Evolutionary conservation across 805 yeast genomes (phyloP).

Genomic region (Saccharomycopsis fibuligera): DNA sequence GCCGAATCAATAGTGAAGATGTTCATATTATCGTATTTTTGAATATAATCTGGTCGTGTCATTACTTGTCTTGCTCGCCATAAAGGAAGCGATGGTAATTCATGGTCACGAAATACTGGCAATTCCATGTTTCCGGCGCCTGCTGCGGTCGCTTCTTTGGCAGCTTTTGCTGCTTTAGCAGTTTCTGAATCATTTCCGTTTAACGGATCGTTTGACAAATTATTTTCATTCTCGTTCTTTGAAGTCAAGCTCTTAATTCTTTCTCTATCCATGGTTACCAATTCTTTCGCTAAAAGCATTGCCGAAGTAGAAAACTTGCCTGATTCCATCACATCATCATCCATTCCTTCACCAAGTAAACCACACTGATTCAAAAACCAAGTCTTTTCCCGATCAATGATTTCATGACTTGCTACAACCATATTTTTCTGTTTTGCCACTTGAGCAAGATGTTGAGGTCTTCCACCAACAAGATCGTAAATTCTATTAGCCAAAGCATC

Average conservation of each 20-base stretch:
- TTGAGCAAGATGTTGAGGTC: conserved; percentile 75
- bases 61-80: conserved; percentile 82
- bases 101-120: conserved; percentile 34
- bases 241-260: conserved; percentile 22
- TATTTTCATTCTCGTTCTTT: background rate
- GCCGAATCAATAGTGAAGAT: conserved; percentile 73
- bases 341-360: conserved; percentile 69
- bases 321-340: conserved; percentile 81
- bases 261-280: conserved; percentile 60
- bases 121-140: background rate
- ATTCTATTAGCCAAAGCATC: conserved; percentile 43
- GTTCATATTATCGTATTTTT: conserved; percentile 65
- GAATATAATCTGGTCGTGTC: conserved; percentile 80
- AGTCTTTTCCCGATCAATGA: conserved; percentile 74
- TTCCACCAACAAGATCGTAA: conserved; percentile 70
- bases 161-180: too few species aligned
- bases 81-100: conserved; percentile 65
- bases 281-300: conserved; percentile 61
- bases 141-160: background rate
- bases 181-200: background rate
- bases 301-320: conserved; percentile 74
- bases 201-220: too few species aligned
- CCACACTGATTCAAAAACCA: conserved; percentile 87
- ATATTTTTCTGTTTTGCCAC: conserved; percentile 56
- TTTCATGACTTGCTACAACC: conserved; percentile 54